Base-by-base conservation (phyloP, 1,139 yeast species). In the Hyphopichia pseudoburtonii region DNA sequence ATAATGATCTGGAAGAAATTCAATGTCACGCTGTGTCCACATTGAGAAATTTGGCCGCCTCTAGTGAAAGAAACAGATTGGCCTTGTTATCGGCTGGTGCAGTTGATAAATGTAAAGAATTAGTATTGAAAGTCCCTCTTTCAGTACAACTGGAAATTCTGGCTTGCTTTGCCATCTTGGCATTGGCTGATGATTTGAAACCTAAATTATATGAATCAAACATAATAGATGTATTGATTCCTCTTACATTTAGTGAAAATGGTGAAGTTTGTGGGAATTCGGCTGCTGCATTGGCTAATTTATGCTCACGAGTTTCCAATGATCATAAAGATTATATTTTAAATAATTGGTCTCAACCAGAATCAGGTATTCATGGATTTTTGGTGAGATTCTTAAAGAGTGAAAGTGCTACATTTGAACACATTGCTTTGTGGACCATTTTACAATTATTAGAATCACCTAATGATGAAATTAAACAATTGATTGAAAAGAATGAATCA, bases 11-110 rank as follows among this genome's bases (percentile, higher is more conserved):
- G 52, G 96, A 90, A 60, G 99, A 92, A 64, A 90, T 92, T 48
- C 96, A 90, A 68, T 92, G 98, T 59, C 98, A 92, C 64, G 95
- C 97, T 3, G 96, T 92, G 18, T 89, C 97, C 3, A 90, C 97
- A 8, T 74, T 92, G 54, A 79, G 99, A 62, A 92, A 94, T 61
- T 75, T 92, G 54, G 98, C 98, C 18, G 98, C 99, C 6, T 82
- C 94, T 38, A 82, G 92, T 33, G 98, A 92, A 66, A 82, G 89
- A 58, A 90, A 92, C 58, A 82, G 97, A 67, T 76, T 86, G 48
- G 96, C 94, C 37, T 81, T 92, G 50, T 79, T 92, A 45, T 95
- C 90, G 44, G 95, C 97, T 10, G 97, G 96, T 35, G 97, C 97
- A 6, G 95, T 94, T 36, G 87, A 85, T 47, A 89, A 90, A 62